Percentiles rank a stretch among this genome's conserved stretches.
Conservation (phyloP, 2,329 filamentous ascomycete species). For the Ambrosiella beaveri region DNA sequence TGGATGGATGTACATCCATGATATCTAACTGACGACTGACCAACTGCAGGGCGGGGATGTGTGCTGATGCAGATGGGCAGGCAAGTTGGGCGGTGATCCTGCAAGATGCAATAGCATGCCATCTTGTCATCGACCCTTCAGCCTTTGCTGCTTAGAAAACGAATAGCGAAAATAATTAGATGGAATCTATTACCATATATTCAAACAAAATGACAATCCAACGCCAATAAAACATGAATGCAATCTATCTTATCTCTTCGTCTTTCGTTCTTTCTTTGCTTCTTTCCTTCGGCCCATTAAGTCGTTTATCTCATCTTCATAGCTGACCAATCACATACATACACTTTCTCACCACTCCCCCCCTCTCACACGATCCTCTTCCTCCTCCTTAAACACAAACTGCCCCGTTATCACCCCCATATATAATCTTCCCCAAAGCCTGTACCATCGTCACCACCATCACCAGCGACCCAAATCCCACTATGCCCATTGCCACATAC, state of each 20-base stretch:
- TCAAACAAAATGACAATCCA: background rate
- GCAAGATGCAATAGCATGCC: too few species aligned
- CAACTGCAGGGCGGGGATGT: too few species aligned
- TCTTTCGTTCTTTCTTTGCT: background rate
- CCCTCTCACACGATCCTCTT: background rate
- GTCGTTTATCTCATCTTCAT: background rate
- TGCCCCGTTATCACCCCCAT: slow-evolving; percentile 20
- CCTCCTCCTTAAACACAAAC: background rate
- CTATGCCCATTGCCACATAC: slow-evolving; percentile 52
- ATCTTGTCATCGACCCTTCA: too few species aligned
- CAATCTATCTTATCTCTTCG: background rate
- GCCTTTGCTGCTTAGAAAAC: background rate
- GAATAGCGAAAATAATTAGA: background rate
- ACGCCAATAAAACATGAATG: background rate
- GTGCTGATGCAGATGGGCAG: too few species aligned
- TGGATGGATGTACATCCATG: too few species aligned
- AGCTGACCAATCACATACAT: background rate
- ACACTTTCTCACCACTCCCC: background rate
- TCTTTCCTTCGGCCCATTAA: background rate
- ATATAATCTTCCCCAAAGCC: slow-evolving; percentile 50
- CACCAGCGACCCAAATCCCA: slow-evolving; percentile 61
- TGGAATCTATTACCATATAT: background rate
- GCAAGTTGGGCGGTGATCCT: too few species aligned
- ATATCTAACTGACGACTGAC: too few species aligned
- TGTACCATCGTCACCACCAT: slow-evolving; percentile 68